phyloP scores from a whole-genome alignment of 768 basidiomycete species.

The Kwoniella shandongensis region DNA sequence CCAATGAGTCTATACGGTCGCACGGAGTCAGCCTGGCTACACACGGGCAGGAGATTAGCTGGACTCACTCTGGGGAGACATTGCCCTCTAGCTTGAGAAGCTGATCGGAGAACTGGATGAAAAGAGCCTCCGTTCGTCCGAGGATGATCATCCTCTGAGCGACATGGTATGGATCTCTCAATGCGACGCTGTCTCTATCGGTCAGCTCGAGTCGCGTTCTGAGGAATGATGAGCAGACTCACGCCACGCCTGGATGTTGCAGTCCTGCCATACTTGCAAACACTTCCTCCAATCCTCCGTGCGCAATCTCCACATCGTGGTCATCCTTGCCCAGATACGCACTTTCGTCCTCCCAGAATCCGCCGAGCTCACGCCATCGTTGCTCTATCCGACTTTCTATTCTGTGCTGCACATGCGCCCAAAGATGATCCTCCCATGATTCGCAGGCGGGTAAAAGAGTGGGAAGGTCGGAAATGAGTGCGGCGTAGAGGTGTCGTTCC shows the following conservation, averaged over 20 bases:
- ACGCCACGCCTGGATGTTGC: constrained; percentile 47
- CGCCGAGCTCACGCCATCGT: constrained; percentile 57
- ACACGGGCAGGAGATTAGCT: not conserved
- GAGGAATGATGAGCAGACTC: constrained; percentile 18
- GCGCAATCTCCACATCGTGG: constrained; percentile 66
- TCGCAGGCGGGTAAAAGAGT: constrained; percentile 69
- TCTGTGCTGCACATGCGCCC: constrained; percentile 78
- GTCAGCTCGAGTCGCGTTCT: constrained; percentile 1
- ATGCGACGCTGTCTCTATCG: constrained; percentile 27
- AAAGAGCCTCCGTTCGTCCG: constrained; percentile 60
- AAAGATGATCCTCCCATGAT: constrained; percentile 94
- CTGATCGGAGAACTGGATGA: constrained; percentile 60
- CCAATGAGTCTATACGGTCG: constrained; percentile 55
- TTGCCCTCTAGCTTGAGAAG: constrained; percentile 39
- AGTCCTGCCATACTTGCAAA: constrained; percentile 49
- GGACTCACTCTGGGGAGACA: constrained; percentile 52
- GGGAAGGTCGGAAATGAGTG: constrained; percentile 69
- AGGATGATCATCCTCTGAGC: constrained; percentile 54
- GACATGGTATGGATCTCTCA: constrained; percentile 52
- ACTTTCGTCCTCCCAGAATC: constrained; percentile 75
- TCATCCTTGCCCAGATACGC: constrained; percentile 53
- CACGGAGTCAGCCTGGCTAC: constrained; percentile 8
- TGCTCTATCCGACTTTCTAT: constrained; percentile 65
- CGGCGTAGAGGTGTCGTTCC: constrained; percentile 85
- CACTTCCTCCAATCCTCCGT: constrained; percentile 48